Conservation (phyloP, 1,284 basidiomycete species). For the Ceratobasidium sp. region DNA sequence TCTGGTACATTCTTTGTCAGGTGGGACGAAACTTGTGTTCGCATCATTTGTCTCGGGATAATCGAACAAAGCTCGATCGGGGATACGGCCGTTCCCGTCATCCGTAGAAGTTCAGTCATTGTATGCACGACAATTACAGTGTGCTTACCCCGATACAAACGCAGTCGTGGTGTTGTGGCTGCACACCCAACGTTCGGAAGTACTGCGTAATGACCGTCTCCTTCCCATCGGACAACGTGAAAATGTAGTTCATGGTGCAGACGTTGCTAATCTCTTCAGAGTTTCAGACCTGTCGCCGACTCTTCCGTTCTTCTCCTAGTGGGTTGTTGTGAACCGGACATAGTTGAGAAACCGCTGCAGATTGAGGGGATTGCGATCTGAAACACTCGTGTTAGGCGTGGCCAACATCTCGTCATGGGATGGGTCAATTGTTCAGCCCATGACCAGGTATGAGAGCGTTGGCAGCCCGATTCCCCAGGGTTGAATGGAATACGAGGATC, state of each 20-base stretch:
- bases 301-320: slow-evolving; percentile 53
- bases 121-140: not conserved
- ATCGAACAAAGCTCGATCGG: slow-evolving; percentile 78
- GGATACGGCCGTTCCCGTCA: slow-evolving; percentile 52
- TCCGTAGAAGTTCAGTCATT: not conserved
- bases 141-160: slow-evolving; percentile 43
- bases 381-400: no score
- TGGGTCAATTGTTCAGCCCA: slow-evolving; percentile 1
- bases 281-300: slow-evolving; percentile 58
- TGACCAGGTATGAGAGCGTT: slow-evolving; percentile 68
- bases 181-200: slow-evolving; percentile 35
- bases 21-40: slow-evolving; percentile 77
- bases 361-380: slow-evolving; percentile 40
- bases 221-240: slow-evolving; percentile 58
- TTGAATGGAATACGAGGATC: slow-evolving; percentile 70
- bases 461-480: slow-evolving; percentile 65
- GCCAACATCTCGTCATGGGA: no score
- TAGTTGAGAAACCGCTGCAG: slow-evolving; percentile 74
- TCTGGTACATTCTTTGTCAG: slow-evolving; percentile 74
- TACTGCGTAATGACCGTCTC: slow-evolving; percentile 44
- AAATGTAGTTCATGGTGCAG: slow-evolving; percentile 66
- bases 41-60: slow-evolving; percentile 77
- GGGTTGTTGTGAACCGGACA: slow-evolving; percentile 66
- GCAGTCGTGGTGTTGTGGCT: slow-evolving; percentile 34
- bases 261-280: slow-evolving; percentile 67